These are phyloP conservation scores for Selenicereus undatus DNA, from an alignment of 148 eudicot genomes.

Conservation along the genomic window DNA sequence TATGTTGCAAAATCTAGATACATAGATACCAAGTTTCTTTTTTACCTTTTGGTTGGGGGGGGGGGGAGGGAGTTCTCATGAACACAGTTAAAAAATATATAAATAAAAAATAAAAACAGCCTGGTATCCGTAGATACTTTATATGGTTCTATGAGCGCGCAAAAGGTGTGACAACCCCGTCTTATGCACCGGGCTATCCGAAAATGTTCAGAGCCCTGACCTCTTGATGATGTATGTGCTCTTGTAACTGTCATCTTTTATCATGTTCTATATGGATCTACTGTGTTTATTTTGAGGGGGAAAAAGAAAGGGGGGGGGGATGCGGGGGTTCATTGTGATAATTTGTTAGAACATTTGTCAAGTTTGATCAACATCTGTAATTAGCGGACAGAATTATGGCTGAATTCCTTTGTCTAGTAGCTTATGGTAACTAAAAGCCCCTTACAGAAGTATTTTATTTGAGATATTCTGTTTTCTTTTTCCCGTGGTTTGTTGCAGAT, in stretches of 20 bases:
- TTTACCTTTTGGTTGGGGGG: too few species aligned
- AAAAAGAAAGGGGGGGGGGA: too few species aligned
- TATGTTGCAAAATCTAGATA: background rate
- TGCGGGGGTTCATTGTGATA: too few species aligned
- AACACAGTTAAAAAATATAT: too few species aligned
- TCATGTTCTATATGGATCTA: background rate
- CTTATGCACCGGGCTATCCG: too few species aligned
- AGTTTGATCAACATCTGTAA: background rate
- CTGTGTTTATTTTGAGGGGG: background rate
- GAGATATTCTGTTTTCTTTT: background rate
- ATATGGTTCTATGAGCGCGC: too few species aligned
- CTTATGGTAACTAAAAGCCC: background rate
- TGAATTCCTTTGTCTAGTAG: background rate
- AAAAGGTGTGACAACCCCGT: too few species aligned
- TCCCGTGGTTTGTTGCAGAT: background rate
- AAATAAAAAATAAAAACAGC: too few species aligned
- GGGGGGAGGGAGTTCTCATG: too few species aligned
- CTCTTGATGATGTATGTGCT: background rate
- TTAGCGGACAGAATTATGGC: background rate
- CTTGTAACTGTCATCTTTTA: background rate
- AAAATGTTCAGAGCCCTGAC: background rate
- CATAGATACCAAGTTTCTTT: background rate
- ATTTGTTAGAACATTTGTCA: too few species aligned
- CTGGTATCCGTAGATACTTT: too few species aligned
- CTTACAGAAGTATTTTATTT: background rate